Percentiles rank a stretch among this genome's conserved stretches.
Conservation (phyloP, 176 grass and related monocot species). For the Carex parvula region DNA sequence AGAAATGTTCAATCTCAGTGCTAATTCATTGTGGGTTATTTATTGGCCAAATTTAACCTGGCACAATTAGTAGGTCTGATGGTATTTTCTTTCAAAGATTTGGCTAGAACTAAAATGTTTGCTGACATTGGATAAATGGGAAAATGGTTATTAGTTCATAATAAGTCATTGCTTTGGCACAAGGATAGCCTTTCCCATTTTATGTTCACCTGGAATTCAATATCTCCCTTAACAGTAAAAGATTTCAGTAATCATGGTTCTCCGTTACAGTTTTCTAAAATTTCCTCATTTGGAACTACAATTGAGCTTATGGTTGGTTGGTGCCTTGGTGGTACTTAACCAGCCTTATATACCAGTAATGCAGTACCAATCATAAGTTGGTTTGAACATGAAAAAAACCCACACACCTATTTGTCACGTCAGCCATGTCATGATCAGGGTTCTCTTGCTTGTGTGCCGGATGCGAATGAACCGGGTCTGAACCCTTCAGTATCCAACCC, state of each 20-base stretch:
- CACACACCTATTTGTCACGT: not conserved
- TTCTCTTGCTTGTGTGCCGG: not conserved
- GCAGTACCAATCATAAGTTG: not conserved
- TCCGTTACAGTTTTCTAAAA: not conserved
- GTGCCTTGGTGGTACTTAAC: not conserved
- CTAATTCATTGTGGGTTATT: not conserved
- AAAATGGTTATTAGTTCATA: not conserved
- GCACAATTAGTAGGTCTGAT: not conserved
- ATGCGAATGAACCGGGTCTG: slow-evolving; percentile 69
- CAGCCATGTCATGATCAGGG: not conserved
- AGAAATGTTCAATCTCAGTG: not conserved
- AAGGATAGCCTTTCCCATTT: not conserved
- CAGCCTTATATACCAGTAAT: not conserved
- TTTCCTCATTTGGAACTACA: not conserved
- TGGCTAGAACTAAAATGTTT: not conserved
- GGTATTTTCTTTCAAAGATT: not conserved
- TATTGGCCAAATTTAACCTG: not conserved
- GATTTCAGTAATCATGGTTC: not conserved
- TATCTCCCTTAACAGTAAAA: not conserved
- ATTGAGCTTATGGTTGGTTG: not conserved
- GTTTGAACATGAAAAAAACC: not conserved
- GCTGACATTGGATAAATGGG: not conserved
- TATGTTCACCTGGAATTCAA: not conserved
- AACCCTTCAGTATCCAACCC: slow-evolving; percentile 74
- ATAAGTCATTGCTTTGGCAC: not conserved